Evolutionary conservation across 768 basidiomycete species (phyloP).

Genomic region (Phlebiopsis flavidoalba): DNA sequence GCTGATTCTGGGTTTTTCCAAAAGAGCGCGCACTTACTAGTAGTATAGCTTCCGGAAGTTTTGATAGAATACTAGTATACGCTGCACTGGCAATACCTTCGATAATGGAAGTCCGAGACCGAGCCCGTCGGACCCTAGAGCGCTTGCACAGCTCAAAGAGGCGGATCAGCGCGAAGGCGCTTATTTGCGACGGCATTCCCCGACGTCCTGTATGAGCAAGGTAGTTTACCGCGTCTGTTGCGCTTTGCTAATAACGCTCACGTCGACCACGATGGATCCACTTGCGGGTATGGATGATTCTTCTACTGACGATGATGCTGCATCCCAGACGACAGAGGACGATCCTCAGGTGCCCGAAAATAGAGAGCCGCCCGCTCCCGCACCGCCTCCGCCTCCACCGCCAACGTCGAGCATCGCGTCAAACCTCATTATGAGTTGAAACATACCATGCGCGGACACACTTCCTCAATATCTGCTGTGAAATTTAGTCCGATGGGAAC

Average conservation of each 20-base stretch:
- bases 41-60: too few relatives aligned
- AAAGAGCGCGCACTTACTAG: too few relatives aligned
- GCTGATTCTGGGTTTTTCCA: too few relatives aligned
- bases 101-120: too few relatives aligned
- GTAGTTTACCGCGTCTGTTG: neutral
- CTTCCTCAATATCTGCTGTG: slow-evolving; percentile 78
- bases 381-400: slow-evolving; percentile 29
- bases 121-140: too few relatives aligned
- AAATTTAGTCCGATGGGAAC: slow-evolving; percentile 91
- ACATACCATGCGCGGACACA: slow-evolving; percentile 72
- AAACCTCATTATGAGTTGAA: slow-evolving; percentile 63
- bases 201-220: neutral
- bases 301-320: slow-evolving; percentile 54
- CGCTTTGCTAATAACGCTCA: neutral
- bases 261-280: slow-evolving; percentile 10
- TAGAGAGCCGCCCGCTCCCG: slow-evolving; percentile 36
- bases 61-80: too few relatives aligned
- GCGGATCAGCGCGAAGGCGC: too few relatives aligned
- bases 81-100: too few relatives aligned
- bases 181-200: neutral
- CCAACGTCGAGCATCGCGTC: slow-evolving; percentile 21
- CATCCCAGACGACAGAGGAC: slow-evolving; percentile 82
- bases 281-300: slow-evolving; percentile 29
- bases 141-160: too few relatives aligned
- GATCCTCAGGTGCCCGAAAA: slow-evolving; percentile 73